A percentile compares a stretch with the other conserved stretches of the same genome.
Conservation (phyloP, 2,329 filamentous ascomycete genomes). For the Penicillium sp. region DNA sequence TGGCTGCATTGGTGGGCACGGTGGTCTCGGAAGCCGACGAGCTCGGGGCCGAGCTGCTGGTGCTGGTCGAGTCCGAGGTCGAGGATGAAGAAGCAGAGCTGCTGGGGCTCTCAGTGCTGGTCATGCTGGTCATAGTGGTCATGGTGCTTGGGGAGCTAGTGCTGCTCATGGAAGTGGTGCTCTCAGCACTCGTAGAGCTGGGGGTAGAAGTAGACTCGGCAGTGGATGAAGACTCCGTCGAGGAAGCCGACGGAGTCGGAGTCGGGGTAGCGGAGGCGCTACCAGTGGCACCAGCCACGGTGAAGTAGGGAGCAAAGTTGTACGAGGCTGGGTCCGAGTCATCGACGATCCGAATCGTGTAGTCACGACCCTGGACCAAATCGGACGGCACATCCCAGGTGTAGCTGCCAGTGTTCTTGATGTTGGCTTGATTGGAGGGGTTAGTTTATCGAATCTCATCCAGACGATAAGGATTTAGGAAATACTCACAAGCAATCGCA, state of each 20-base stretch:
- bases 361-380: constrained; percentile 43
- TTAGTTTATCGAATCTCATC: too few relatives aligned
- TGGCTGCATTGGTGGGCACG: constrained; percentile 30
- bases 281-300: constrained; percentile 43
- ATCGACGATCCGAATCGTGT: constrained; percentile 51
- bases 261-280: constrained; percentile 20
- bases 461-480: neutral
- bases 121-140: constrained; percentile 15
- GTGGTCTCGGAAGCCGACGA: constrained; percentile 13
- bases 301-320: constrained; percentile 52
- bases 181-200: constrained; percentile 9
- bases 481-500: constrained; percentile 41
- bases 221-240: too few relatives aligned
- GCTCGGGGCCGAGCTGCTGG: constrained; percentile 18
- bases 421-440: constrained; percentile 35
- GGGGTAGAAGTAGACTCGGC: constrained; percentile 21
- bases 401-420: constrained; percentile 47
- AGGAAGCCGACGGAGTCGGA: constrained; percentile 16
- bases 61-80: constrained; percentile 16
- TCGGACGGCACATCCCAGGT: constrained; percentile 43
- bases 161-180: constrained; percentile 13
- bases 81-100: constrained; percentile 12
- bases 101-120: constrained; percentile 18
- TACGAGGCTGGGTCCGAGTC: constrained; percentile 40
- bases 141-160: constrained; percentile 19